Evolutionary conservation across 2,329 filamentous ascomycete species (phyloP).

Genomic region (Colletotrichum sp.): DNA sequence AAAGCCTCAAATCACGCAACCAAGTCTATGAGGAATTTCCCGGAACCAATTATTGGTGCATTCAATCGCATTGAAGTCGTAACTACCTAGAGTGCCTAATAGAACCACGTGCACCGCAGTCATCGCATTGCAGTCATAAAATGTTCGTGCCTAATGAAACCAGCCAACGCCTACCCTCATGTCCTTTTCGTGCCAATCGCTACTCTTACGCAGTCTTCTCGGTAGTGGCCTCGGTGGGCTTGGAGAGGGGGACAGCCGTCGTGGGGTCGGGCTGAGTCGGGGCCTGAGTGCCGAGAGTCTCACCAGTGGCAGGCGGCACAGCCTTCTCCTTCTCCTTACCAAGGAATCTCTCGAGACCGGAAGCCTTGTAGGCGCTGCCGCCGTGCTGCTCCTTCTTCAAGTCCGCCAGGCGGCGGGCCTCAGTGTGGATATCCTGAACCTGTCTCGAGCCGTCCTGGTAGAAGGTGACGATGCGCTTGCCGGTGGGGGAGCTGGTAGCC

Average conservation of each 20-base stretch:
- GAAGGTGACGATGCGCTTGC: conserved; percentile 86
- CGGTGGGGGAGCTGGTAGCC: conserved; percentile 84
- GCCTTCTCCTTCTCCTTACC: conserved; percentile 58
- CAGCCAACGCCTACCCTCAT: conserved; percentile 13
- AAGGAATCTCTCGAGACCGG: conserved; percentile 62
- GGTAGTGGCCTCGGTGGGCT: conserved; percentile 23
- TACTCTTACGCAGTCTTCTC: conserved; percentile 24
- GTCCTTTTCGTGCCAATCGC: not conserved
- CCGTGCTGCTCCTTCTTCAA: conserved; percentile 76
- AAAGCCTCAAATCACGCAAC: not conserved
- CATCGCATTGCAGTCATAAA: conserved; percentile 8
- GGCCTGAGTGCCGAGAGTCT: conserved; percentile 33
- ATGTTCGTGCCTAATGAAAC: conserved; percentile 10
- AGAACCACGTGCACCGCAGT: not conserved
- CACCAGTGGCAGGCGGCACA: conserved; percentile 58
- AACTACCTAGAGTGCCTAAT: conserved; percentile 4
- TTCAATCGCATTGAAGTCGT: not conserved
- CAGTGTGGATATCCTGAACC: conserved; percentile 90
- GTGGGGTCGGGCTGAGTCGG: conserved; percentile 19
- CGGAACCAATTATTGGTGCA: not conserved
- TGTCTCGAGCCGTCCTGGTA: conserved; percentile 87
- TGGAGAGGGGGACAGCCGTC: conserved; percentile 19
- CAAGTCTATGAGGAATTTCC: not conserved
- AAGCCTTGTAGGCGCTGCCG: conserved; percentile 63
- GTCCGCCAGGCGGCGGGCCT: conserved; percentile 87